Base-by-base conservation (phyloP, 2,329 filamentous ascomycete species). In the Beauveria medogensis region DNA sequence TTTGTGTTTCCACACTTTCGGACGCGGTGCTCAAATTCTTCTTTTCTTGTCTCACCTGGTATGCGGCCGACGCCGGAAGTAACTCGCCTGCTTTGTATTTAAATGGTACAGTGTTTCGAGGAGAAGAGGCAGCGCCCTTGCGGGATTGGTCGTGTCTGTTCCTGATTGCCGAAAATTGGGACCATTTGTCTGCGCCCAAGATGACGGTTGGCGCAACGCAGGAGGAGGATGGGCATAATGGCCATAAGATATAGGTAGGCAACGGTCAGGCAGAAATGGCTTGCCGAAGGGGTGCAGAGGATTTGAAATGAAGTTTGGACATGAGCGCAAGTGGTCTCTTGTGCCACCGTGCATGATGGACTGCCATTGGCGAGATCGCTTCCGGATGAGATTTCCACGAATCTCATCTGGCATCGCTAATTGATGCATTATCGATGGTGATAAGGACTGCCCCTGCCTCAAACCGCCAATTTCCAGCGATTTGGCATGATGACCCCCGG, bases 231-330 rank as follows among this genome's bases (percentile, higher is more conserved):
- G 48, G 20, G 26, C 37, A 53, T 46, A 53, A 53, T 24, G 28
- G 16, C 12, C 37, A 59, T 53, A 12, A 46, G 37, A 44, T 59
- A 59, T 59, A 59, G 34, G 55, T 41, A 58, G 16, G 54, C 12
- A 18, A 37, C 34, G 5, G 37, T n/a, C 30, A 18, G 20, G 34
- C 20, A 55, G 34, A 5, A 6, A 37, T 37, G 34, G 6, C 40
- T 46, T 41, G 54, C 43, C 54, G 20, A 47, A 47, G 7, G 40
- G 41, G 41, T 47, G 43, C 16, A 34, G 3, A 26, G 12, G 24
- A 47, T 12, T 47, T 34, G 26, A 43, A 56, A 47, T 37, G 9
- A 34, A 18, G 18, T 47, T 37, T 37, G n/a, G 24, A 16, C 14
- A 6, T 5, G 12, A 18, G 14, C 24, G 14, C 24, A 26, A 30